Conservation (phyloP, 2,329 filamentous ascomycete genomes). For the Dactylonectria macrodidyma region DNA sequence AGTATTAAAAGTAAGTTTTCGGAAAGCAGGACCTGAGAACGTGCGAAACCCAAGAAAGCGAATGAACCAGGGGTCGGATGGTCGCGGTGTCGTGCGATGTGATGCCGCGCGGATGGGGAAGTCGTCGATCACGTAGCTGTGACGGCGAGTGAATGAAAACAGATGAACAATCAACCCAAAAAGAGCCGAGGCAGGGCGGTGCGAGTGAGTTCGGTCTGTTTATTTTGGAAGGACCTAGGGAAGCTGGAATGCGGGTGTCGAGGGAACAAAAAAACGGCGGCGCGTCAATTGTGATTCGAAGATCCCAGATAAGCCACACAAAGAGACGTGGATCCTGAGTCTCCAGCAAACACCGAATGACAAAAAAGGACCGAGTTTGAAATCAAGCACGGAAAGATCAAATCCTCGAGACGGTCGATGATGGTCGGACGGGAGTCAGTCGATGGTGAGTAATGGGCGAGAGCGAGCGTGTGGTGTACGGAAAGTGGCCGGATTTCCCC, state of each 20-base stretch:
- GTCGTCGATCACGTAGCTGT: not conserved
- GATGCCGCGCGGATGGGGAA: not conserved
- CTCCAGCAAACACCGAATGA: not conserved
- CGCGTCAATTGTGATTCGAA: constrained; percentile 10
- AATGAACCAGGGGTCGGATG: constrained; percentile 19
- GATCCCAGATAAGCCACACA: constrained; percentile 17
- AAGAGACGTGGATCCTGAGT: constrained; percentile 2
- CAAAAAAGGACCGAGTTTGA: not conserved
- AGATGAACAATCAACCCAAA: not conserved
- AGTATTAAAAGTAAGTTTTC: constrained; percentile 11
- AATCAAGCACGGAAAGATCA: constrained; percentile 8
- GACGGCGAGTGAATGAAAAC: not conserved
- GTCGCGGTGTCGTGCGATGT: constrained; percentile 12
- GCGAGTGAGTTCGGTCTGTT: constrained; percentile 20
- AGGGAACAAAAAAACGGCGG: constrained; percentile 16
- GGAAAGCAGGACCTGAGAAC: constrained; percentile 23
- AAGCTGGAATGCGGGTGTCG: constrained; percentile 41
- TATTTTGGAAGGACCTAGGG: constrained; percentile 7
- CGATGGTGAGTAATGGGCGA: constrained; percentile 9
- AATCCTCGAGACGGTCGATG: constrained; percentile 6
- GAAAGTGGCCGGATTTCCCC: constrained; percentile 2
- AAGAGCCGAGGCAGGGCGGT: constrained; percentile 3
- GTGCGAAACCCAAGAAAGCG: constrained; percentile 26
- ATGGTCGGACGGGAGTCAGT: constrained; percentile 8
- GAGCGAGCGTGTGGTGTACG: constrained; percentile 7